Conservation (phyloP, 225 moss, liverwort and hornwort species). For the Sphagnum contortum region DNA sequence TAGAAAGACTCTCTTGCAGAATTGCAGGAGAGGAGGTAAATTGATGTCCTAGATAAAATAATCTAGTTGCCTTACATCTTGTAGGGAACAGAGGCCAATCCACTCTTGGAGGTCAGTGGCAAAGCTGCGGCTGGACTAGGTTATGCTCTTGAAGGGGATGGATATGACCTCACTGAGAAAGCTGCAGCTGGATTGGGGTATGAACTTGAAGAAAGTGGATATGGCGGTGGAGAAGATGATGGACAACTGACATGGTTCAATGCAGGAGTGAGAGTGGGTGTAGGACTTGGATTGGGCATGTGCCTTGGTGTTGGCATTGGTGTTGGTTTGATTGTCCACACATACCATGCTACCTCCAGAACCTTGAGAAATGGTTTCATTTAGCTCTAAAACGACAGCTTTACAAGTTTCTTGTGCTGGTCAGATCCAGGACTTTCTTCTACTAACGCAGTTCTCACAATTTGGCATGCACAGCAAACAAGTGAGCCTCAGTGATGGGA, state of each 20-base stretch:
- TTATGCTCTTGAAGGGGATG: conserved; percentile 24
- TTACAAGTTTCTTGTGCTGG: no score
- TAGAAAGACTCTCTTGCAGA: conserved; percentile 17
- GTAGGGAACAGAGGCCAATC: not conserved
- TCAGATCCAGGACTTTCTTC: no score
- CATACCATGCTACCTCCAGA: conserved; percentile 47
- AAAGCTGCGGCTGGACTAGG: conserved; percentile 24
- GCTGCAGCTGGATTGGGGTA: no score
- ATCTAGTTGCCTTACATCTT: no score
- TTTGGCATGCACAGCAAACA: no score
- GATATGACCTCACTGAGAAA: conserved; percentile 14
- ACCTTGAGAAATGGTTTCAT: conserved; percentile 42
- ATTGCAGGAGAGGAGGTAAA: conserved; percentile 6
- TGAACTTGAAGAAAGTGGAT: no score
- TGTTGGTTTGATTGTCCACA: conserved; percentile 45
- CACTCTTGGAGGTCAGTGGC: conserved; percentile 24
- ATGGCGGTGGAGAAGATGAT: conserved; percentile 29
- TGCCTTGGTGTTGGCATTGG: conserved; percentile 51
- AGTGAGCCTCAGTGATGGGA: no score
- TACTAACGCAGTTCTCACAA: no score
- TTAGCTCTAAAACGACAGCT: not conserved
- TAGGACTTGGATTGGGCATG: conserved; percentile 55
- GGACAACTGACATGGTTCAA: conserved; percentile 58
- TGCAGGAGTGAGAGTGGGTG: conserved; percentile 53
- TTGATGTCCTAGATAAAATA: no score